Conservation (phyloP, 1,139 yeast genomes). For the Saccharomycopsis crataegensis region DNA sequence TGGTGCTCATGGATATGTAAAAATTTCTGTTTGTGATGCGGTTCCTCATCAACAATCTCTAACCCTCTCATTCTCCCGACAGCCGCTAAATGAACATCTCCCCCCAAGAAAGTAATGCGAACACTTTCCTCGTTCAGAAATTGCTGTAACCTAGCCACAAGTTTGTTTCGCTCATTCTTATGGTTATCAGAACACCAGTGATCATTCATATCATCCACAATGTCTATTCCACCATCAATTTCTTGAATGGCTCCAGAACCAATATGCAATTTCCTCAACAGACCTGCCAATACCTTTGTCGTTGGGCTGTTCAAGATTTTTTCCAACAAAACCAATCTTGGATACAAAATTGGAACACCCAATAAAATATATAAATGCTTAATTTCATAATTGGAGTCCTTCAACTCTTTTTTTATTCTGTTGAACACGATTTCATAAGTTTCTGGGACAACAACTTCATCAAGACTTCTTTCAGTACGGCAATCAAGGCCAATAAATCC, state of each 20-base stretch:
- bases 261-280: constrained; percentile 51
- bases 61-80: constrained; percentile 53
- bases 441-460: constrained; percentile 37
- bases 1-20: not conserved
- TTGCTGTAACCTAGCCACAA: constrained; percentile 40
- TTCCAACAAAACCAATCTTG: constrained; percentile 74
- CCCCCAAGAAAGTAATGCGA: constrained; percentile 63
- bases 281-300: constrained; percentile 41
- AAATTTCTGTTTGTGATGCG: not conserved
- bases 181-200: constrained; percentile 79
- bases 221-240: constrained; percentile 71
- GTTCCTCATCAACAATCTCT: constrained; percentile 26
- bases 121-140: constrained; percentile 48
- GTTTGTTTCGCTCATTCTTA: constrained; percentile 52
- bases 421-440: constrained; percentile 47
- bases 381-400: constrained; percentile 40
- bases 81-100: constrained; percentile 75
- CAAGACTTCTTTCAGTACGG: constrained; percentile 62
- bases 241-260: constrained; percentile 50
- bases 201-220: constrained; percentile 72
- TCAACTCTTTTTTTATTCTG: constrained; percentile 44
- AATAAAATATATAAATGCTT: constrained; percentile 67
- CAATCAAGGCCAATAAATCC: constrained; percentile 66
- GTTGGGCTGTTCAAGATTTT: constrained; percentile 33
- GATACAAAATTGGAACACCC: constrained; percentile 79